Evolutionary conservation across 495 filamentous ascomycete species (phyloP).

Genomic region (Hyphodiscus hymeniophilus): DNA sequence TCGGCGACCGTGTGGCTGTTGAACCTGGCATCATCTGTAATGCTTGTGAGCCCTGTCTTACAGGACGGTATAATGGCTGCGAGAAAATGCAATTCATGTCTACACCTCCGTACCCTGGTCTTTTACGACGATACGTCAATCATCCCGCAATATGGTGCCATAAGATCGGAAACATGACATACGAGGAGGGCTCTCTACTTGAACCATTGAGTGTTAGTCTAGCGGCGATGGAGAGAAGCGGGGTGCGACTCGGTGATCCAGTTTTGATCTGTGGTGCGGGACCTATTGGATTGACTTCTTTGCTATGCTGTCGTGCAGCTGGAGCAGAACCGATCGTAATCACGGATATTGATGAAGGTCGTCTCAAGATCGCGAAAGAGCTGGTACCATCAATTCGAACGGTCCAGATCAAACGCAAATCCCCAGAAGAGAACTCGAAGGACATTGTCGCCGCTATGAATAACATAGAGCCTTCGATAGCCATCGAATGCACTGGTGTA

Average conservation of each 20-base stretch:
- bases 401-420: constrained; percentile 44
- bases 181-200: constrained; percentile 45
- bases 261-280: constrained; percentile 47
- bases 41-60: constrained; percentile 39
- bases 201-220: constrained; percentile 46
- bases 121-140: constrained; percentile 49
- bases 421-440: no score
- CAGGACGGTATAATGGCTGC: constrained; percentile 45
- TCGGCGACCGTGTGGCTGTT: constrained; percentile 67
- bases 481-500: constrained; percentile 57
- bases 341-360: constrained; percentile 48
- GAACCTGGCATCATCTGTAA: constrained; percentile 44
- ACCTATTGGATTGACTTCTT: constrained; percentile 44
- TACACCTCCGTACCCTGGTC: constrained; percentile 50
- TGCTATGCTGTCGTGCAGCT: constrained; percentile 45
- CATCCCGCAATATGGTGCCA: constrained; percentile 44
- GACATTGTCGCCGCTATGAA: no score
- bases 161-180: constrained; percentile 33
- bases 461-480: constrained; percentile 45
- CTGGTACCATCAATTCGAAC: constrained; percentile 47
- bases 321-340: constrained; percentile 58
- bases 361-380: constrained; percentile 49
- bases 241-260: constrained; percentile 35
- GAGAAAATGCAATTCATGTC: constrained; percentile 43
- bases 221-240: constrained; percentile 38